Conservation (phyloP, 2,329 filamentous ascomycete species). For the Colletotrichum eremochloae region DNA sequence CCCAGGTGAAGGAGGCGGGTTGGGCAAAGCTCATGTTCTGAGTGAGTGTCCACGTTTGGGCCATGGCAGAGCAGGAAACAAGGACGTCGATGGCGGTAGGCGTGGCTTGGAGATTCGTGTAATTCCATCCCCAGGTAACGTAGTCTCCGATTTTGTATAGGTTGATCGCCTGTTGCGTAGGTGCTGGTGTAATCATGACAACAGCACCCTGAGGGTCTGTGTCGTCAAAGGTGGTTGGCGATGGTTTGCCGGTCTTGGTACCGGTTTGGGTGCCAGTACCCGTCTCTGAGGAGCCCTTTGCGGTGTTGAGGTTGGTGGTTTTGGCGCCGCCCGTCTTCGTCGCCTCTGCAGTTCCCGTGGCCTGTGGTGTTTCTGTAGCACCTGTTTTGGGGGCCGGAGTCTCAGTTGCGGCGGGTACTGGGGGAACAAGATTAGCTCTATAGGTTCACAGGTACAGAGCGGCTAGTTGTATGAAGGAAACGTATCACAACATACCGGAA, state of each 20-base stretch:
- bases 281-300: conserved; percentile 44
- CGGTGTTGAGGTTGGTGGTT: conserved; percentile 59
- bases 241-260: conserved; percentile 44
- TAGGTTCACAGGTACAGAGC: conserved; percentile 4
- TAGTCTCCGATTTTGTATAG: conserved; percentile 73
- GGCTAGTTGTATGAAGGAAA: neutral
- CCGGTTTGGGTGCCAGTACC: conserved; percentile 46
- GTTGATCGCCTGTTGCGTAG: conserved; percentile 58
- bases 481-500: conserved; percentile 42
- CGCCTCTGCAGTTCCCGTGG: conserved; percentile 40
- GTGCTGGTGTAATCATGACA: conserved; percentile 56
- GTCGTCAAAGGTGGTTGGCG: conserved; percentile 59
- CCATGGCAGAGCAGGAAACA: conserved; percentile 66
- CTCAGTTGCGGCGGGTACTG: conserved; percentile 28
- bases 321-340: conserved; percentile 47
- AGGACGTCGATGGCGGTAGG: conserved; percentile 73
- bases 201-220: conserved; percentile 64
- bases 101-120: conserved; percentile 69
- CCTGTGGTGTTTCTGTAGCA: conserved; percentile 39
- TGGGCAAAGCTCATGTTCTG: conserved; percentile 72
- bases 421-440: conserved; percentile 18
- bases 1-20: conserved; percentile 66
- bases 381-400: conserved; percentile 34
- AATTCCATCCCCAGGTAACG: conserved; percentile 75
- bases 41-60: conserved; percentile 71